Base-by-base conservation (phyloP, 257 asterid species). In the Solanum appendiculatum region DNA sequence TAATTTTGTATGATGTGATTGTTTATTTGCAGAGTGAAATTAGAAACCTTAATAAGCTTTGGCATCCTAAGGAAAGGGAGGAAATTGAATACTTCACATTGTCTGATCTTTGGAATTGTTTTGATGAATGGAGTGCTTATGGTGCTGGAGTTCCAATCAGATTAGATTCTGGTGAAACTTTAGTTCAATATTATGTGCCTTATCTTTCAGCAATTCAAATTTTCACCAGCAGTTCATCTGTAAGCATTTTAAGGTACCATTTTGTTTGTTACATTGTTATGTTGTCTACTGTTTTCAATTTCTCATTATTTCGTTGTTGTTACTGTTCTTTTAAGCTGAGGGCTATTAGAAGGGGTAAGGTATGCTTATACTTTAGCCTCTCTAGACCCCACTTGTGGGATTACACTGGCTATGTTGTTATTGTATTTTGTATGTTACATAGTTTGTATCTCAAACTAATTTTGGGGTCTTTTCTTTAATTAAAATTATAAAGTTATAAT, bases 121-220 rank as follows among this genome's bases (percentile, higher is more conserved):
- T 90, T 90, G 96, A 92, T 91, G 98, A 97, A 94, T 94, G 97
- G 94, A 97, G 99, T 93, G 98, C 95, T n/a, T 97, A 94, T 91
- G 99, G 99, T 8, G 96, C 93, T 56, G 98, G 99, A 20, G 97
- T 95, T 86, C 97, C 98, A 6, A 89, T 97, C 54, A 48, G 86
- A 33, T 92, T 98, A 14, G 96, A 92, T 29, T 92, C 90, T 86
- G 98, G 95, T 85, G 97, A 93, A 87, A 92, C 92, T 64, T 87
- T 94, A 46, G 87, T 94, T 66, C 99, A 95, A 86, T 97, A 95
- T 90, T 95, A 94, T 88, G 98, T 94, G 63, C 99, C 99, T 82
- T 97, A 93, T 87, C 97, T 95, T 85, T 97, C 99, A 60, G 98
- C 99, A 12, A 93, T 97, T 86, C 99, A 95, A 91, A 95, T 97